Base-by-base conservation (phyloP, 257 asterid species). In the Przewalskia tangutica region DNA sequence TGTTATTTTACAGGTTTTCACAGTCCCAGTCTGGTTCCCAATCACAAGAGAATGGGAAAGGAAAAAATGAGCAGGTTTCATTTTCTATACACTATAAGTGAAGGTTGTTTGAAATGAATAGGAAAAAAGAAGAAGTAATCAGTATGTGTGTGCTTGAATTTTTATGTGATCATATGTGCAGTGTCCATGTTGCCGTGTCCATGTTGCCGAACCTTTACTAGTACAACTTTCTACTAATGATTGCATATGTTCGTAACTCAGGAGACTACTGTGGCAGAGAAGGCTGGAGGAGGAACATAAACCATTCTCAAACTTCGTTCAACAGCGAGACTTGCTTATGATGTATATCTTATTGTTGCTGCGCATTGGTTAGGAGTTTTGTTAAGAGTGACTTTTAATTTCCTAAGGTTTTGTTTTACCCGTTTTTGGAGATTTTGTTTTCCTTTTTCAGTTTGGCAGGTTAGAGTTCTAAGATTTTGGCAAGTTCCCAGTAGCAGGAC, bases 1-100 rank as follows among this genome's bases (percentile, higher is more conserved):
- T 76, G 48, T 32, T 77, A 53, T 55, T 79, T 81, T 73, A 40
- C 82, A 89, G 91, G 87, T 89, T 89, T 84, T 89, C 91, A 56
- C 83, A 85, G 81, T 53, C 82, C 50, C 67, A 85, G 32, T 75
- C 91, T 86, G 70, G 23, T 83, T 60, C 88, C 40, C 66, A 63
- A 53, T 48, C 81, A 7, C 80, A 80, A 63, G 58, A 51, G 16
- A 86, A 83, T 5, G 86, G 82, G 27, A 23, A 83, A 67, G 91
- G 48, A 68, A 56, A 58, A 27, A 40, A 40, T 13, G 82, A 77
- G 73, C 58, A 76, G 60, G 87, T 85, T 53, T 32, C 36, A 64
- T 64, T 18, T 81, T 84, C 23, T 34, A 14, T 44, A 1, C 12
- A 9, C 5, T 46, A 27, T 27, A 67, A 23, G 12, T 58, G 65